Percentiles rank a stretch among this genome's conserved stretches.
These are phyloP conservation scores for Ascochyta koolunga DNA, from an alignment of 2,329 filamentous ascomycete genomes.

Conservation along the genomic window DNA sequence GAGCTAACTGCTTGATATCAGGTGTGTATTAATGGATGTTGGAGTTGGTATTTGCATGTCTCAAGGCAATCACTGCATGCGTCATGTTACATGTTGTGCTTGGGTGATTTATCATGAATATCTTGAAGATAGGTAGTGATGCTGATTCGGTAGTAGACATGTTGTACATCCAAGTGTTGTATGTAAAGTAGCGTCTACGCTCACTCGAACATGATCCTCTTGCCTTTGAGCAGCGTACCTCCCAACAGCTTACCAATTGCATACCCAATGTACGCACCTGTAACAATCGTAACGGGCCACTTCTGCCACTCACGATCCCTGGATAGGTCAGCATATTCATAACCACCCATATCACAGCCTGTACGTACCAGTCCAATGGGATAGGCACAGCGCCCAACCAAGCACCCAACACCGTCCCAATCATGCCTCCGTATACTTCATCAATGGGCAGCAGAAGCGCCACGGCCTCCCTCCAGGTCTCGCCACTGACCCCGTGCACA, in stretches of 20 bases:
- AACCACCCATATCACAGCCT: not conserved
- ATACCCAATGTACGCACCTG: slow-evolving; percentile 81
- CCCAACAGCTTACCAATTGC: slow-evolving; percentile 68
- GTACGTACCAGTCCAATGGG: slow-evolving; percentile 80
- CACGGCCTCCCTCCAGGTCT: slow-evolving; percentile 73
- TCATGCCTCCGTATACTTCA: slow-evolving; percentile 78
- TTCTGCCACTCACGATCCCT: slow-evolving; percentile 97
- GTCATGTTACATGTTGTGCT: not conserved
- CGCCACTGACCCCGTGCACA: slow-evolving; percentile 76
- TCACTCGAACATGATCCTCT: slow-evolving; percentile 52
- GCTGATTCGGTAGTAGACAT: not conserved
- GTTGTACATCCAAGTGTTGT: not conserved
- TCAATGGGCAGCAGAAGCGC: slow-evolving; percentile 76
- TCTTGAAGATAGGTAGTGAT: not conserved
- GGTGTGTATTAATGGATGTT: not conserved
- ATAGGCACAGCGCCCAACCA: slow-evolving; percentile 96
- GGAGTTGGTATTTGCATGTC: not conserved
- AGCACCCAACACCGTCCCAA: slow-evolving; percentile 80
- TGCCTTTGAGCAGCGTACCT: slow-evolving; percentile 57
- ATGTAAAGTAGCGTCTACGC: not conserved
- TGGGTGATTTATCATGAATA: not conserved
- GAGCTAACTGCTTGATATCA: not conserved
- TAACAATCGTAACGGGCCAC: slow-evolving; percentile 92
- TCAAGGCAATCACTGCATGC: not conserved
- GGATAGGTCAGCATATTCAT: slow-evolving; percentile 13